These are phyloP conservation scores for Taiozyma sp. DNA, from an alignment of 1,139 yeast species.

Conservation along the genomic window DNA sequence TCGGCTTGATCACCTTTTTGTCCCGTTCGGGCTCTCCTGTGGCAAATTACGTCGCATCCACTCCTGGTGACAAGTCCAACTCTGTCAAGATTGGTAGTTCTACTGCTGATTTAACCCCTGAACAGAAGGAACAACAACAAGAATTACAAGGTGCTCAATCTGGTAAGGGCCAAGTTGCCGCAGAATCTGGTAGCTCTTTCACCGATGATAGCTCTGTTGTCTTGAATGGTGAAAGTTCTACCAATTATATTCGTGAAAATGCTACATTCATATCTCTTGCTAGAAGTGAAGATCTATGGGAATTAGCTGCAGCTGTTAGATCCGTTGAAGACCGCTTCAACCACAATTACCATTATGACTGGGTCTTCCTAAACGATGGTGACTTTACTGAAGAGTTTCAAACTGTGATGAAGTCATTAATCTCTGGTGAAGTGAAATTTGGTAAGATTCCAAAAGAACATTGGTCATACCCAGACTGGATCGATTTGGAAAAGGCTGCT, in stretches of 20 bases:
- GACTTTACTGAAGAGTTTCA: slow-evolving; percentile 43
- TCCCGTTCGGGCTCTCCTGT: slow-evolving; percentile 21
- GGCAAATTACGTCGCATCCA: slow-evolving; percentile 7
- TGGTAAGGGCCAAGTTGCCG: neutral
- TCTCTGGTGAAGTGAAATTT: slow-evolving; percentile 42
- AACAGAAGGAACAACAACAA: slow-evolving; percentile 7
- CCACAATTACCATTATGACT: slow-evolving; percentile 57
- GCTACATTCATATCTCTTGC: slow-evolving; percentile 77
- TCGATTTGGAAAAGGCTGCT: slow-evolving; percentile 56
- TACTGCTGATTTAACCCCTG: slow-evolving; percentile 1
- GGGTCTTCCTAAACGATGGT: slow-evolving; percentile 73
- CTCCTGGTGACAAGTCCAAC: neutral
- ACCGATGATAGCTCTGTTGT: neutral
- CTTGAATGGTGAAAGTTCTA: neutral
- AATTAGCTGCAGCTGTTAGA: slow-evolving; percentile 54
- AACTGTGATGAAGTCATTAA: slow-evolving; percentile 27
- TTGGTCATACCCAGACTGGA: slow-evolving; percentile 55
- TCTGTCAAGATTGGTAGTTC: neutral
- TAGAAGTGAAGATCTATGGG: slow-evolving; percentile 61
- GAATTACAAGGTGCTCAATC: slow-evolving; percentile 3
- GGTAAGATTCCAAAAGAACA: slow-evolving; percentile 43
- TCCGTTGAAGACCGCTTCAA: slow-evolving; percentile 73
- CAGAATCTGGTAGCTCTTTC: slow-evolving; percentile 1
- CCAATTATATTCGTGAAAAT: slow-evolving; percentile 32
- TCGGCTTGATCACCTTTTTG: slow-evolving; percentile 33